Base-by-base conservation (phyloP, 1,284 basidiomycete genomes). In the Blastosporella zonata region DNA sequence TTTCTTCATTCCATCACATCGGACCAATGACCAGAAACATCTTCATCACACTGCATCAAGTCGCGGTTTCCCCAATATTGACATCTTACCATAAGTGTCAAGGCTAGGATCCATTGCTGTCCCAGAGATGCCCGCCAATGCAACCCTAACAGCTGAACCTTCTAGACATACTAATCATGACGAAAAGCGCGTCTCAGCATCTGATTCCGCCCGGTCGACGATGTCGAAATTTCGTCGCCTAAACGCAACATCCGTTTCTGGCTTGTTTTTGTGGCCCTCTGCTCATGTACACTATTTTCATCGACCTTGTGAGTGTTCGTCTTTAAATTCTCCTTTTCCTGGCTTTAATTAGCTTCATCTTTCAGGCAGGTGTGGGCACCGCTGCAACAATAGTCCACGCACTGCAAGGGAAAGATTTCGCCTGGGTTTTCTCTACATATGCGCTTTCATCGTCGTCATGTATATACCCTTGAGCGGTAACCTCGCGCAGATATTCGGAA, bases 231-330 rank as follows among this genome's bases (percentile, higher is more conserved):
- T 33, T 2, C 21, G 12, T 47, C 46, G 13, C 43, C 43, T n/a
- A 48, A 22, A 9, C 46, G 38, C 34, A 40, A 42, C 15, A 25
- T 50, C 28, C 44, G 34, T 17, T 50, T 50, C 23, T 50, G 49
- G 49, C 49, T 50, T 18, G 40, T 50, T 2, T 50, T 50, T 10
- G 43, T 50, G 3, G 44, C 49, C 6, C 44, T 50, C n/a, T 50
- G 49, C 21, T 45, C 31, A 2, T 47, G 43, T 23, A 46, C 44
- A 1, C 34, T 50, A 15, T 35, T 50, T 23, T 46, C 43, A 42
- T 50, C 5, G 49, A 50, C 33, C 20, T 50, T 3, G 49, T 47
- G 13, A 13, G 49, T 46, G 10, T 20, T 9, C 7, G 15, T 10
- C 33, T 6, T 15, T 20, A 10, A 27, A 27, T 21, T 27, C 4